These are phyloP conservation scores for Psilocybe cyanescens DNA, from an alignment of 768 basidiomycete species.

Conservation along the genomic window DNA sequence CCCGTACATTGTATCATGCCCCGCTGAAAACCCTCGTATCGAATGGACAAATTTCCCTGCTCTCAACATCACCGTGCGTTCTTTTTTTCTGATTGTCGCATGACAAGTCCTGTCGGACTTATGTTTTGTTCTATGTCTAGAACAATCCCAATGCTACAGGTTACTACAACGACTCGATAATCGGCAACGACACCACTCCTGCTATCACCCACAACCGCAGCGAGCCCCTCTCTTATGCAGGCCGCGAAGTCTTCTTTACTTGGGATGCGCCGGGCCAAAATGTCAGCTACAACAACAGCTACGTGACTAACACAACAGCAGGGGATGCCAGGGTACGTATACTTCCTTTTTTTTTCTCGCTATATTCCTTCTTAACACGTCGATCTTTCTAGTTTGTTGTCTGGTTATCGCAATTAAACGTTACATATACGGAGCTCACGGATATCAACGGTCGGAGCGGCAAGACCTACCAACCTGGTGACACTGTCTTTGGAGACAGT, in stretches of 20 bases:
- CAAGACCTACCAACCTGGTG: slow-evolving; percentile 51
- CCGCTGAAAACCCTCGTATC: slow-evolving; percentile 52
- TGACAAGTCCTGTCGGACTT: not conserved
- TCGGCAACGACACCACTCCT: slow-evolving; percentile 42
- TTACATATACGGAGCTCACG: slow-evolving; percentile 55
- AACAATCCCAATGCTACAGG: slow-evolving; percentile 30
- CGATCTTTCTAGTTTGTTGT: slow-evolving; percentile 43
- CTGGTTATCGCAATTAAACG: slow-evolving; percentile 66
- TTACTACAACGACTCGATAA: slow-evolving; percentile 21
- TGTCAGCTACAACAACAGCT: slow-evolving; percentile 52
- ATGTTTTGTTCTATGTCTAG: slow-evolving; percentile 5
- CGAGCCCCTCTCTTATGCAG: slow-evolving; percentile 46
- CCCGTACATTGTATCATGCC: slow-evolving; percentile 56
- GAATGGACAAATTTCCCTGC: slow-evolving; percentile 60
- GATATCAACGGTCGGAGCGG: slow-evolving; percentile 47
- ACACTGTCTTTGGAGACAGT: slow-evolving; percentile 43
- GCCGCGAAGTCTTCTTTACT: slow-evolving; percentile 45
- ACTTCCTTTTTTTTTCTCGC: not conserved
- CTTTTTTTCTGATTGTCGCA: not conserved
- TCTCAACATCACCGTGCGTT: slow-evolving; percentile 47
- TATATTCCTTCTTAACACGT: not conserved
- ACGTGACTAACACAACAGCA: slow-evolving; percentile 52
- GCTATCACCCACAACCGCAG: slow-evolving; percentile 60
- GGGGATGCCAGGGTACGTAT: slow-evolving; percentile 40
- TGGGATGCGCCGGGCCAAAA: slow-evolving; percentile 63